phyloP scores from a whole-genome alignment of 805 yeast genomes.

The Candida stauntonica region DNA sequence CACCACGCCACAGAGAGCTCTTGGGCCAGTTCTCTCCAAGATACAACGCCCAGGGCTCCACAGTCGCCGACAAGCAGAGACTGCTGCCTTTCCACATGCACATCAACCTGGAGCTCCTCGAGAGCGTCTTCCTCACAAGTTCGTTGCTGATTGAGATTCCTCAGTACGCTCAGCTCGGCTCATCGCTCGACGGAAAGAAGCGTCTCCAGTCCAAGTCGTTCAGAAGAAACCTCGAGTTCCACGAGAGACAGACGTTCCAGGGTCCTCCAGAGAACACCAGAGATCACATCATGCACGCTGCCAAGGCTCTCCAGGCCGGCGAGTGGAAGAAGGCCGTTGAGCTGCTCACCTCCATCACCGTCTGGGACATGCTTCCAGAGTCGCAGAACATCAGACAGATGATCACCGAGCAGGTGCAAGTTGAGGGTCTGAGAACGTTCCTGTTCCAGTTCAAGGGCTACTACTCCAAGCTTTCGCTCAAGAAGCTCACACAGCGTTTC shows the following conservation, averaged over 20 bases:
- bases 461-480: conserved; percentile 69
- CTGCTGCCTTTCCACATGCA: conserved; percentile 97
- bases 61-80: conserved; percentile 67
- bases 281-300: conserved; percentile 90
- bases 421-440: conserved; percentile 91
- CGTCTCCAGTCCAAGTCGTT: conserved; percentile 73
- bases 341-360: conserved; percentile 69
- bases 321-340: conserved; percentile 81
- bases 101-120: conserved; percentile 90
- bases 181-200: conserved; percentile 54
- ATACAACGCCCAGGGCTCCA: conserved; percentile 48
- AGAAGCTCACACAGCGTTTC: conserved; percentile 61
- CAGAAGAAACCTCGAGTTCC: conserved; percentile 86
- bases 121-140: conserved; percentile 87
- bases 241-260: conserved; percentile 89
- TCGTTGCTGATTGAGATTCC: conserved; percentile 92
- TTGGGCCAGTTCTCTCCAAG: conserved; percentile 87
- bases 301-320: conserved; percentile 81
- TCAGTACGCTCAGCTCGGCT: conserved; percentile 66
- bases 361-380: conserved; percentile 80
- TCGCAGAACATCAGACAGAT: conserved; percentile 61
- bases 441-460: conserved; percentile 77
- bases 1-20: conserved; percentile 83
- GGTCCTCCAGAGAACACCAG: conserved; percentile 98
- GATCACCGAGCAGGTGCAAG: conserved; percentile 75